These are phyloP conservation scores for Eimeria acervulina DNA, from an alignment of 169 alveolate species.

Conservation along the genomic window DNA sequence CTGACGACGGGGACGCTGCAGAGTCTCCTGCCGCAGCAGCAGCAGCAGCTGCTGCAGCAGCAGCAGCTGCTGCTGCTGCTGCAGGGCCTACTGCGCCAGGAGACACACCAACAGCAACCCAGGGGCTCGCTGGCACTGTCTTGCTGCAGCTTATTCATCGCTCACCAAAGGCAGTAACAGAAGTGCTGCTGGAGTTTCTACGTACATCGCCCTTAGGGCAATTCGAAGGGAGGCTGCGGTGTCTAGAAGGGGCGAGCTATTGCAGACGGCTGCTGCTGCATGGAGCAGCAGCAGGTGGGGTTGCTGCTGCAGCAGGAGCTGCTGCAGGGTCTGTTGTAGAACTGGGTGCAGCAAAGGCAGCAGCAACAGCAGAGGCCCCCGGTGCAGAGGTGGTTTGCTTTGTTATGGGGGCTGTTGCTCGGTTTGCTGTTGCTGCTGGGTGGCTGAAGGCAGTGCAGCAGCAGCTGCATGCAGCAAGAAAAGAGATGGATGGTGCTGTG, in stretches of 20 bases:
- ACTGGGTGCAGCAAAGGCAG: not conserved
- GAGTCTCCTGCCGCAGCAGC: conserved; percentile 42
- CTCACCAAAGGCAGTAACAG: conserved; percentile 54
- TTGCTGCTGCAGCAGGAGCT: not conserved
- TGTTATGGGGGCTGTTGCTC: conserved; percentile 63
- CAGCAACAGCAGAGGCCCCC: not conserved
- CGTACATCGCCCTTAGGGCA: conserved; percentile 82
- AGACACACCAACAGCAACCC: not conserved
- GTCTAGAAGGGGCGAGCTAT: conserved; percentile 11
- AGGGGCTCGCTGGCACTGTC: conserved; percentile 44
- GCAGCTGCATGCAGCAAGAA: conserved; percentile 74
- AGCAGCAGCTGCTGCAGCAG: conserved; percentile 40
- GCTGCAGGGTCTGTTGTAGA: not conserved
- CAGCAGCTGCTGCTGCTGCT: conserved; percentile 34
- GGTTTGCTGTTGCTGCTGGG: conserved; percentile 79
- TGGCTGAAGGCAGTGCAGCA: conserved; percentile 81
- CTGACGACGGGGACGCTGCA: conserved; percentile 29
- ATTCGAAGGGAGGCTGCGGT: conserved; percentile 72
- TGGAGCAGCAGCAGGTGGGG: no score
- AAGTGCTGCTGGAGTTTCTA: conserved; percentile 80
- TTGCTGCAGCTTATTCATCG: conserved; percentile 41
- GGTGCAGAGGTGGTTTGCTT: conserved; percentile 40
- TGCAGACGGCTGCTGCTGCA: conserved; percentile 22
- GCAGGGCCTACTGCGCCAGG: not conserved
- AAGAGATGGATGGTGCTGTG: conserved; percentile 73